Conservation (phyloP, 75 land plant genomes). For the Chamaecyparis obtusa region DNA sequence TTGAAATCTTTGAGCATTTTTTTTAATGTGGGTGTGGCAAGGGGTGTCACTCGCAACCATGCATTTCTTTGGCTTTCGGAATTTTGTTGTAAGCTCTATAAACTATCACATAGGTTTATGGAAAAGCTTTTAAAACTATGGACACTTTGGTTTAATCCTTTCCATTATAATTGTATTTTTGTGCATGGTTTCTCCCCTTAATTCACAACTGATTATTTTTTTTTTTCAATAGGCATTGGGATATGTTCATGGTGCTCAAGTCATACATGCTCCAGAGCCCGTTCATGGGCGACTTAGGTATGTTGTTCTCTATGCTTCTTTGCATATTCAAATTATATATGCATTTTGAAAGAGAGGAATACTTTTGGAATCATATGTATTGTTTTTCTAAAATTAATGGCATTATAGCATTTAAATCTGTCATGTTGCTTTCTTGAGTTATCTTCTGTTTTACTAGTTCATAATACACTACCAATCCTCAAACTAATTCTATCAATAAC, state of each 20-base stretch:
- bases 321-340: background rate
- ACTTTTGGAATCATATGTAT: background rate
- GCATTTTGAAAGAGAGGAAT: background rate
- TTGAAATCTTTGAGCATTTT: background rate
- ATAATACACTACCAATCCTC: background rate
- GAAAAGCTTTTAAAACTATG: background rate
- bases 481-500: background rate
- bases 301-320: constrained; percentile 2
- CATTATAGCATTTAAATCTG: background rate
- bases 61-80: background rate
- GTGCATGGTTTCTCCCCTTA: background rate
- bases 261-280: constrained; percentile 92
- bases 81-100: background rate
- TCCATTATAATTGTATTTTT: background rate
- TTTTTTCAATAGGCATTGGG: constrained; percentile 70
- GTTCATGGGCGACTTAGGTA: constrained; percentile 97
- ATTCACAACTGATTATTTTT: background rate
- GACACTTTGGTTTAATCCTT: background rate
- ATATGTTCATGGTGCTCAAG: constrained; percentile 79
- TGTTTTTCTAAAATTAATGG: background rate
- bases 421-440: background rate
- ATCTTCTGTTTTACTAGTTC: background rate
- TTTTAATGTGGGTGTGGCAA: background rate
- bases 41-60: background rate
- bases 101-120: background rate